These are phyloP conservation scores for Coccomyxa sp. DNA, from an alignment of 139 green algal species.

Conservation along the genomic window DNA sequence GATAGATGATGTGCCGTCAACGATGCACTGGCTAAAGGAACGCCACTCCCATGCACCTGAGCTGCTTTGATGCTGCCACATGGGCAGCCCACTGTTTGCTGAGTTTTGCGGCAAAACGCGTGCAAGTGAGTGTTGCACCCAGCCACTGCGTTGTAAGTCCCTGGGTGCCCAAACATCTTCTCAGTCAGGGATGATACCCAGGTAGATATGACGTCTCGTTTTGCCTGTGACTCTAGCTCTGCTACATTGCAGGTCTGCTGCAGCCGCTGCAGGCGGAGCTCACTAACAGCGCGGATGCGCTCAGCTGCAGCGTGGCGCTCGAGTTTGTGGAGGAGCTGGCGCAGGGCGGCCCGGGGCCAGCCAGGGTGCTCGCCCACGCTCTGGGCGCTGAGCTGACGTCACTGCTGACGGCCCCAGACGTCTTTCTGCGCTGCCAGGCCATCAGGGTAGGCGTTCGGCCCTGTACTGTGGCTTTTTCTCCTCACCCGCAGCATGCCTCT, in stretches of 20 bases:
- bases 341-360: neutral
- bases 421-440: neutral
- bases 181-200: too few relatives aligned
- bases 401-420: neutral
- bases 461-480: neutral
- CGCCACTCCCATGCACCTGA: too few relatives aligned
- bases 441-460: neutral
- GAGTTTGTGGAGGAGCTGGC: constrained; percentile 25
- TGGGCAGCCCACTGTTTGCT: too few relatives aligned
- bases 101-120: too few relatives aligned
- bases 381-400: neutral
- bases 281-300: neutral
- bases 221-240: too few relatives aligned
- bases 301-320: constrained; percentile 8
- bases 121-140: too few relatives aligned
- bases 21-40: too few relatives aligned
- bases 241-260: constrained; percentile 14
- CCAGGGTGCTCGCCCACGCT: neutral
- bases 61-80: too few relatives aligned
- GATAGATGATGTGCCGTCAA: too few relatives aligned
- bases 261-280: constrained; percentile 9
- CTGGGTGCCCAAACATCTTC: too few relatives aligned
- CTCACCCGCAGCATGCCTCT: neutral
- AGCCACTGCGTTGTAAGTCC: too few relatives aligned
- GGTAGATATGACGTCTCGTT: too few relatives aligned